Conservation (phyloP, 1,139 yeast genomes). For the Pichiaceae sp. region DNA sequence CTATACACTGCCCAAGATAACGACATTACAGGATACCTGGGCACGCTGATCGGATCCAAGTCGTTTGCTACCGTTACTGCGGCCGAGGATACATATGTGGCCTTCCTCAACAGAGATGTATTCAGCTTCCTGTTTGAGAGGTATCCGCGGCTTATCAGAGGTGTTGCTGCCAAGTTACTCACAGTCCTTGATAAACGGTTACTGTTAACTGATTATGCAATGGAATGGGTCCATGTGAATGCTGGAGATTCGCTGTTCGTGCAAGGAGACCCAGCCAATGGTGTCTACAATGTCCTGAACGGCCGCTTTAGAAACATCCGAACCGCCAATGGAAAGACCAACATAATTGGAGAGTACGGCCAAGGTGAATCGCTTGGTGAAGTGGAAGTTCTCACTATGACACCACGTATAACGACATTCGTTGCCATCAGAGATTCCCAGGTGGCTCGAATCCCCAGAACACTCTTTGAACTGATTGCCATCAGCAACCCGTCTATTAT, state of each 20-base stretch:
- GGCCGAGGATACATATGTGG: constrained; percentile 49
- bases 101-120: constrained; percentile 55
- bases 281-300: constrained; percentile 83
- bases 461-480: constrained; percentile 78
- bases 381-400: constrained; percentile 85
- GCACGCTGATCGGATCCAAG: constrained; percentile 70
- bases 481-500: constrained; percentile 82
- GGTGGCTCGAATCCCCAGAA: constrained; percentile 85
- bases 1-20: constrained; percentile 65
- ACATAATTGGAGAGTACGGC: constrained; percentile 60
- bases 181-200: constrained; percentile 59
- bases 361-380: constrained; percentile 96
- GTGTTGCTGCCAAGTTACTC: constrained; percentile 68
- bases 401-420: constrained; percentile 61
- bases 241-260: constrained; percentile 77
- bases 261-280: constrained; percentile 86
- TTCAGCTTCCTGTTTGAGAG: constrained; percentile 65
- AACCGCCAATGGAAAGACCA: constrained; percentile 28
- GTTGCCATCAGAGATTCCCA: constrained; percentile 93
- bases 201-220: constrained; percentile 75
- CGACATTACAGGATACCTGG: constrained; percentile 81
- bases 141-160: constrained; percentile 66
- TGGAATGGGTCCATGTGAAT: constrained; percentile 88
- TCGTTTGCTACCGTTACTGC: constrained; percentile 70
- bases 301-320: constrained; percentile 58